Evolutionary conservation across 2,329 filamentous ascomycete genomes (phyloP), one percentile per base, ranked within the genome.

Genomic region (Geosmithia putterillii): DNA sequence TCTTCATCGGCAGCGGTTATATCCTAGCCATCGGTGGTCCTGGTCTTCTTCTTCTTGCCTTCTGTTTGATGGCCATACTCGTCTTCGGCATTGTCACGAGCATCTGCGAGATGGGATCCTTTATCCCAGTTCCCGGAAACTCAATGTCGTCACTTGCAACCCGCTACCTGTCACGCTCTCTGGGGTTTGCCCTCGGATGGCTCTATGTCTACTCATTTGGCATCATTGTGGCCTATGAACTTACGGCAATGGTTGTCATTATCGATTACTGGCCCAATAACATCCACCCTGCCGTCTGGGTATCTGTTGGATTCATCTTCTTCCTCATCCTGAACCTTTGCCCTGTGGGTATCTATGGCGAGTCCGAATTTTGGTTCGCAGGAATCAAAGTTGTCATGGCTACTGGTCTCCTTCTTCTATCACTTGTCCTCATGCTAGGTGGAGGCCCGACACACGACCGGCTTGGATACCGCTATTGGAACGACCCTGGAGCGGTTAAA

Each of bases 1-100:
- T 81, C 4, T 81, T 81, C 49, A 63, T 82, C 7, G 76, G 77
- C 23, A 78, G 74, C 1, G 77, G 77, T 8, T 74, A 73, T 52
- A 71, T 74, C 4, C 58, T 81, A 34, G 67, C 74, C 1, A 76
- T 67, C 0, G 77, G 74, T 22, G 77, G 77, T 0, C 77, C 77
- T 4, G 75, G 70, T 0, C 74, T 73, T 3, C 67, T 78, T 50
- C 59, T 81, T 9, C 67, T 80, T 36, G 68, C 67, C 25, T 81
- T 77, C 50, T 57, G 67, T 38, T 71, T 78, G 46, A 69, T 74
- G 42, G 74, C 75, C 21, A 67, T 50, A 7, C 76, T 79, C 45
- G 70, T 80, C 19, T 75, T 74, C 46, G 57, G 74, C 15, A 77
- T 74, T 2, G 79, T 79, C 73, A 51, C 77, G 46, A 66, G 65